A percentile compares a stretch with the other conserved stretches of the same genome.
Conservation (phyloP, 73 alveolate genomes). For the Tetrahymena thermophila region DNA sequence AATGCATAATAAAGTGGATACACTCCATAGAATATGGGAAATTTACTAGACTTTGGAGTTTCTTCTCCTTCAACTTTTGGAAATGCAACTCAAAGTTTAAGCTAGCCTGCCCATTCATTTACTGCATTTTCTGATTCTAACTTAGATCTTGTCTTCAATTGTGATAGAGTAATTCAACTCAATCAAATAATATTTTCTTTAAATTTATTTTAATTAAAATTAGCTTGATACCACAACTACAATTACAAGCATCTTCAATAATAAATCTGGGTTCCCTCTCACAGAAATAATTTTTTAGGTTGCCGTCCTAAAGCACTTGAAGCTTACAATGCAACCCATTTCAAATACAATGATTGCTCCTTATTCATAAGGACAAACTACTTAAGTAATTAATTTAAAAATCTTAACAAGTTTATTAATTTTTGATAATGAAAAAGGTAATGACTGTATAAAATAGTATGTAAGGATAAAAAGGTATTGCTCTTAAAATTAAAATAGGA, state of each 20-base stretch:
- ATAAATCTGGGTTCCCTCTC: constrained; percentile 15
- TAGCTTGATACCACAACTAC: not conserved
- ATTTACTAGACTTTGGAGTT: not conserved
- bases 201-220: not conserved
- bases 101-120: constrained; percentile 15
- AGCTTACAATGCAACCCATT: constrained; percentile 10
- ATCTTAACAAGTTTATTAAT: not conserved
- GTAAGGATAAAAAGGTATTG: constrained; percentile 41
- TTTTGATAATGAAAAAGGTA: not conserved
- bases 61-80: not conserved
- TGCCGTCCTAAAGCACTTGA: constrained; percentile 34
- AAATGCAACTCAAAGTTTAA: not conserved
- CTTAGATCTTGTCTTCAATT: constrained; percentile 11
- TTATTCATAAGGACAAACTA: not conserved
- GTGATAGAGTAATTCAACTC: not conserved
- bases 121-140: constrained; percentile 36
- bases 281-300: constrained; percentile 16
- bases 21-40: not conserved
- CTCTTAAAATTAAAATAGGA: constrained; percentile 13
- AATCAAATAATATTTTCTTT: not conserved
- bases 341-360: constrained; percentile 4
- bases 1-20: not conserved
- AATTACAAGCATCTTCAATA: constrained; percentile 14
- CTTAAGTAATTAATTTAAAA: not conserved
- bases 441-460: constrained; percentile 13